Evolutionary conservation across 495 filamentous ascomycete species (phyloP).

Genomic region (Aspergillus conjunctus): DNA sequence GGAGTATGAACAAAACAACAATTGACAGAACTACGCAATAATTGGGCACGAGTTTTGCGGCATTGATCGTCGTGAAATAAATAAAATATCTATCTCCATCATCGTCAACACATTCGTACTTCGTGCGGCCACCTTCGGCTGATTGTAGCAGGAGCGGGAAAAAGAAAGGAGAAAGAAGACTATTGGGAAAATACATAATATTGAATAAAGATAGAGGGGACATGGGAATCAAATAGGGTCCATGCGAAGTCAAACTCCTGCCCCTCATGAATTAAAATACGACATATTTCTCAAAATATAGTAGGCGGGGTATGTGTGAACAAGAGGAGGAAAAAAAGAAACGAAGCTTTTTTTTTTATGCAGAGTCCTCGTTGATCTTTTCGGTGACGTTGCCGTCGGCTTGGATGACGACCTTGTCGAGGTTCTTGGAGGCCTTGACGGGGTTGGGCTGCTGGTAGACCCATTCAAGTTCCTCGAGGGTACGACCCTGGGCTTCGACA

Average conservation of each 20-base stretch:
- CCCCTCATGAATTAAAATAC: not conserved
- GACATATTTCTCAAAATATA: not conserved
- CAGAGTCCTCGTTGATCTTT: constrained; percentile 38
- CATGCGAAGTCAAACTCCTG: not conserved
- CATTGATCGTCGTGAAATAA: not conserved
- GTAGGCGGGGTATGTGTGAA: not conserved
- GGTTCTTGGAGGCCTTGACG: constrained; percentile 57
- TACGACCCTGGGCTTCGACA: constrained; percentile 69
- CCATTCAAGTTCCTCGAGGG: constrained; percentile 71
- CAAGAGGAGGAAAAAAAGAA: not conserved
- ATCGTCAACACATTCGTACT: not conserved
- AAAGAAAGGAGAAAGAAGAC: not conserved
- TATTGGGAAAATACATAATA: not conserved
- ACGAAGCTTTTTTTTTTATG: not conserved
- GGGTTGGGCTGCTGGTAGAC: constrained; percentile 65
- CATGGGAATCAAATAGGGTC: not conserved
- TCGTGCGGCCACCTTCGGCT: not conserved
- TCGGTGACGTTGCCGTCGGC: constrained; percentile 55
- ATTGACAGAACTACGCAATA: not conserved
- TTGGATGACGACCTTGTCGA: constrained; percentile 58
- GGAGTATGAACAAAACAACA: too few relatives aligned
- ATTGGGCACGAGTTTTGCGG: not conserved
- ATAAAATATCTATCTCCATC: not conserved
- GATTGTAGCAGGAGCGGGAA: not conserved
- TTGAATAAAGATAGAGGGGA: not conserved